A percentile compares a stretch with the other conserved stretches of the same genome.
Evolutionary conservation across 192 early-diverging fungal species (phyloP).

Genomic region (Lunasporangiospora selenospora): DNA sequence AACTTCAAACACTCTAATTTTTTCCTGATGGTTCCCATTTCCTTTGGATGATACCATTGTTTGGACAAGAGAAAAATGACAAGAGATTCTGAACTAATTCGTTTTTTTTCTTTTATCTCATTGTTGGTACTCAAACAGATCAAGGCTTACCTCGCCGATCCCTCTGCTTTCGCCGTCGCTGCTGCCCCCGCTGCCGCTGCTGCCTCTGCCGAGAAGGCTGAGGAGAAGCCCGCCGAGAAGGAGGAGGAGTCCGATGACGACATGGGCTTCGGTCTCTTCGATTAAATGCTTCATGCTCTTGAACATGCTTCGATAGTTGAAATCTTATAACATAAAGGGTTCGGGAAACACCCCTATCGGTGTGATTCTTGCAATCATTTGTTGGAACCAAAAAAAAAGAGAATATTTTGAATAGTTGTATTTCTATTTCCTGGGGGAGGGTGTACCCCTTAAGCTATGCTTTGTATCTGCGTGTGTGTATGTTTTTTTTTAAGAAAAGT

Average conservation of each 20-base stretch:
- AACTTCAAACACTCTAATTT: slow-evolving; percentile 76
- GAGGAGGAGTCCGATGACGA: slow-evolving; percentile 88
- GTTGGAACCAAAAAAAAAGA: slow-evolving; percentile 34
- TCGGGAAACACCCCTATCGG: slow-evolving; percentile 22
- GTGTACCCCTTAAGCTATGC: no score
- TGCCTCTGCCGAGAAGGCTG: slow-evolving; percentile 60
- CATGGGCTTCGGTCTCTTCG: slow-evolving; percentile 94
- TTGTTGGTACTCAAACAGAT: slow-evolving; percentile 59
- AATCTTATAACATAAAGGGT: slow-evolving; percentile 8
- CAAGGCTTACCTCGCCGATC: slow-evolving; percentile 95
- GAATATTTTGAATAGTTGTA: neutral
- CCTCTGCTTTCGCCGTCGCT: slow-evolving; percentile 85
- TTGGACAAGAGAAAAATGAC: neutral
- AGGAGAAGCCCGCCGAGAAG: slow-evolving; percentile 67
- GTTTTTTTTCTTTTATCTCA: neutral
- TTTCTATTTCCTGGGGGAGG: no score
- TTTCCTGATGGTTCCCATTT: slow-evolving; percentile 66
- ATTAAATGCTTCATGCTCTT: slow-evolving; percentile 59
- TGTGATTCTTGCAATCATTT: slow-evolving; percentile 37
- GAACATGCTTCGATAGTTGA: slow-evolving; percentile 18
- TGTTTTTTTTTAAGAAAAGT: no score
- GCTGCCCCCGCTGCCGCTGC: slow-evolving; percentile 77
- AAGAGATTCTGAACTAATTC: slow-evolving; percentile 1
- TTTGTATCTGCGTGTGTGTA: no score
- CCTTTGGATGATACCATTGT: neutral